phyloP scores from a whole-genome alignment of 2,329 filamentous ascomycete genomes.

The Raffaelea albimanens region DNA sequence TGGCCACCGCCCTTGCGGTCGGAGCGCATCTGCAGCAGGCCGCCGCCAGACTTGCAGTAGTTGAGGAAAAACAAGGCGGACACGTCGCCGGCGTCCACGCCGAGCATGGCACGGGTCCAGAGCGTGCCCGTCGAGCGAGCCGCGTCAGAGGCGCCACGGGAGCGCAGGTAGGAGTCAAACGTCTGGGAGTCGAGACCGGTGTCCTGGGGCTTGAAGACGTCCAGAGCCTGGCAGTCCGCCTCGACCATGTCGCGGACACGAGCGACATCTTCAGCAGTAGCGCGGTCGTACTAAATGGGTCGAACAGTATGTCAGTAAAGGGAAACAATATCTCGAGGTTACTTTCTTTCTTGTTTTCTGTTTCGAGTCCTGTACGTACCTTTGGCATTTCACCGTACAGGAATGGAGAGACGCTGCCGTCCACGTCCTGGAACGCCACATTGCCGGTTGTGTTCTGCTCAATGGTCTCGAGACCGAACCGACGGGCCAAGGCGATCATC shows the following conservation, averaged over 20 bases:
- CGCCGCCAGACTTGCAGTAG: conserved; percentile 43
- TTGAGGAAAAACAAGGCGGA: conserved; percentile 45
- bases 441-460: conserved; percentile 9
- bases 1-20: conserved; percentile 36
- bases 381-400: conserved; percentile 4
- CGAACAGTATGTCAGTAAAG: not conserved
- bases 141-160: not conserved
- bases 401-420: conserved; percentile 6
- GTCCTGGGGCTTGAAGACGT: not conserved
- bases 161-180: not conserved
- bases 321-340: not conserved
- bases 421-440: conserved; percentile 6
- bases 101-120: conserved; percentile 23
- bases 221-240: not conserved
- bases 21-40: conserved; percentile 13
- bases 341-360: not conserved
- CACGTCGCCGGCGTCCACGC: conserved; percentile 37
- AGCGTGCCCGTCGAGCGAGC: conserved; percentile 7
- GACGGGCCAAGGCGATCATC: conserved; percentile 1
- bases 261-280: not conserved
- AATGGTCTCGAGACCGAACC: conserved; percentile 2
- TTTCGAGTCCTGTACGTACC: not conserved
- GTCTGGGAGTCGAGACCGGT: not conserved
- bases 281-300: not conserved
- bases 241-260: not conserved